Percentiles rank a stretch among this genome's conserved stretches.
Conservation (phyloP, 2,329 filamentous ascomycete species). For the Ceratocystis papillata region DNA sequence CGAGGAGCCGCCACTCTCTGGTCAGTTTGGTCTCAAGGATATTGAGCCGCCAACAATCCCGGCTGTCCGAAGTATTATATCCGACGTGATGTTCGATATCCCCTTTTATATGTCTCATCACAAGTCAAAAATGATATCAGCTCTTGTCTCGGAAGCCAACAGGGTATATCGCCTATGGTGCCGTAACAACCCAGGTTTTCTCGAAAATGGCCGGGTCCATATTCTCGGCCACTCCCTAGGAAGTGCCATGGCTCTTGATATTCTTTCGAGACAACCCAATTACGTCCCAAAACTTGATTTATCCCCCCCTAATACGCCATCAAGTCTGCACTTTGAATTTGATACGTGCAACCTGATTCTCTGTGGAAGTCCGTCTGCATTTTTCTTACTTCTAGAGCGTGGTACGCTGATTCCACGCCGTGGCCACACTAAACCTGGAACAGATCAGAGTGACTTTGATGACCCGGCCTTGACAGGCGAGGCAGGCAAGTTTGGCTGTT, state of each 20-base stretch:
- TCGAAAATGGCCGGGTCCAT: slow-evolving; percentile 71
- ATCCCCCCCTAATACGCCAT: slow-evolving; percentile 31
- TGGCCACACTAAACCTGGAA: slow-evolving; percentile 64
- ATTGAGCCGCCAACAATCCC: slow-evolving; percentile 88
- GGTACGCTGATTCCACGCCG: slow-evolving; percentile 61
- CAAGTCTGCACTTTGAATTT: slow-evolving; percentile 68
- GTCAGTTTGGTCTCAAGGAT: slow-evolving; percentile 59
- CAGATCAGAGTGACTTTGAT: slow-evolving; percentile 50
- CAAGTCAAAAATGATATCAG: slow-evolving; percentile 86
- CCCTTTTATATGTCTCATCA: slow-evolving; percentile 96
- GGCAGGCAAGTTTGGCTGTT: slow-evolving; percentile 70
- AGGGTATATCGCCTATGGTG: slow-evolving; percentile 95
- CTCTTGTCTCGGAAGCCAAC: slow-evolving; percentile 82
- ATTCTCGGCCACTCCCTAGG: slow-evolving; percentile 88
- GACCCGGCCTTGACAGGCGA: slow-evolving; percentile 59
- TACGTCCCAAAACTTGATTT: slow-evolving; percentile 44
- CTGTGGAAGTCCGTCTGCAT: slow-evolving; percentile 78
- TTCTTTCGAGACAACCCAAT: slow-evolving; percentile 82
- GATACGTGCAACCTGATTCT: slow-evolving; percentile 83
- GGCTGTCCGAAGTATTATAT: slow-evolving; percentile 85
- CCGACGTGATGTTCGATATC: slow-evolving; percentile 96
- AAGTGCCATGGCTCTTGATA: slow-evolving; percentile 86
- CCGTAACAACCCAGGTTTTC: slow-evolving; percentile 79
- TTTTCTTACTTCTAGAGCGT: slow-evolving; percentile 81
- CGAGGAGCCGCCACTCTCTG: slow-evolving; percentile 40